Evolutionary conservation across 257 asterid genomes (phyloP), one percentile per base, ranked within the genome.

Genomic region (Penstemon davidsonii): DNA sequence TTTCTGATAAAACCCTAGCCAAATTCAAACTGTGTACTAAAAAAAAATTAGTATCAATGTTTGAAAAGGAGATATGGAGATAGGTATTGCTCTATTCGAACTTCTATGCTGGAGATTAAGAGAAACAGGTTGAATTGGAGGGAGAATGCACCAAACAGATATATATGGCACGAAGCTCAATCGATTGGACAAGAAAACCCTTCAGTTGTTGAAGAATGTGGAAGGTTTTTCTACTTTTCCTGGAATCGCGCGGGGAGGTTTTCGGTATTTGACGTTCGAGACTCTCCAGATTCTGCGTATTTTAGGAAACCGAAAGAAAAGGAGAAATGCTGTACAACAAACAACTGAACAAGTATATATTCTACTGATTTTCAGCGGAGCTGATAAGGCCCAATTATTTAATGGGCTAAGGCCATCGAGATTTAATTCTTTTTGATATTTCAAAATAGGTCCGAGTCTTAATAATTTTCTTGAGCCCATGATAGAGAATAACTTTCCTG

Each of bases 111-210:
- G 49, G 10, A 41, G 64, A 57, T 33, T 64, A 68, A 15, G 46
- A 9, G 40, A 71, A 66, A 73, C 47, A 8, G 62, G 39, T 55
- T 6, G 67, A 61, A 59, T 38, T 4, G 8, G 13, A 42, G 36
- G 51, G 57, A 19, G 68, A 12, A 41, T 33, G 44, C 11, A 19
- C 18, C 64, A 33, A 19, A 37, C 1, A 13, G 42, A 7, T 38
- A 68, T 38, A 68, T 79, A 79, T 81, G 81, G 84, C 81, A 79
- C 72, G 66, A 37, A 4, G 42, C 8, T 50, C 41, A 15, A 13
- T 3, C 11, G 41, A 49, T 46, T 59, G 15, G 73, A 59, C 67
- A 44, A 38, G 69, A 60, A 44, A 1, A 19, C 70, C 79, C 76
- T 36, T 59, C 39, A 4, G 12, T 12, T 10, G 18, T 37, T 66